These are phyloP conservation scores for Hemisphaericaspora lyxosophila DNA, from an alignment of 1,139 yeast species.

Conservation along the genomic window DNA sequence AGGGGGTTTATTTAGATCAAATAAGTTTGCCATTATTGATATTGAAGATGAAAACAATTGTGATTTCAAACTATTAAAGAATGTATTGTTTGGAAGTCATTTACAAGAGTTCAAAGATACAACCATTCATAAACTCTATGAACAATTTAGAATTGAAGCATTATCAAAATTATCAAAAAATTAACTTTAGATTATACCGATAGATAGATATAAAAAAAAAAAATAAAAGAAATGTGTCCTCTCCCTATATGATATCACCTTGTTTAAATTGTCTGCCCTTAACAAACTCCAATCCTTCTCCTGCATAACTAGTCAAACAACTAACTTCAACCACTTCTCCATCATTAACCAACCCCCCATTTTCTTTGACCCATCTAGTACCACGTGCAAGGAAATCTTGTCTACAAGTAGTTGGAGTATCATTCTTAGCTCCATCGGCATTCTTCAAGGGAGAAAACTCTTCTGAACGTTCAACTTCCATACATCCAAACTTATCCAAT, in stretches of 20 bases:
- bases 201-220: too few relatives aligned
- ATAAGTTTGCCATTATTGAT: slow-evolving; percentile 22
- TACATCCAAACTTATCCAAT: slow-evolving; percentile 77
- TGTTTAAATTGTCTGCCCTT: slow-evolving; percentile 50
- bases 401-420: slow-evolving; percentile 83
- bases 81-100: slow-evolving; percentile 63
- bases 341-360: slow-evolving; percentile 64
- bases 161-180: too few relatives aligned
- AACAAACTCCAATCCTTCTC: slow-evolving; percentile 73
- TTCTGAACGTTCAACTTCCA: slow-evolving; percentile 81
- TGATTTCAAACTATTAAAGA: slow-evolving; percentile 58
- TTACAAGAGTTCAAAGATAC: slow-evolving; percentile 65
- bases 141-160: slow-evolving; percentile 49
- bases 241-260: slow-evolving; percentile 35
- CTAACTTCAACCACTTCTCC: slow-evolving; percentile 71
- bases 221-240: neutral
- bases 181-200: too few relatives aligned
- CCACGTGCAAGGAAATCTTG: slow-evolving; percentile 64
- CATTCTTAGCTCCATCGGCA: slow-evolving; percentile 77
- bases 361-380: slow-evolving; percentile 69
- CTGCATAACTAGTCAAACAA: slow-evolving; percentile 72
- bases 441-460: slow-evolving; percentile 96
- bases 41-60: slow-evolving; percentile 51
- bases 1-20: slow-evolving; percentile 12
- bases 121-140: slow-evolving; percentile 61